These are phyloP conservation scores for Tagetes patula DNA, from an alignment of 129 eudicot genomes.

Conservation along the genomic window DNA sequence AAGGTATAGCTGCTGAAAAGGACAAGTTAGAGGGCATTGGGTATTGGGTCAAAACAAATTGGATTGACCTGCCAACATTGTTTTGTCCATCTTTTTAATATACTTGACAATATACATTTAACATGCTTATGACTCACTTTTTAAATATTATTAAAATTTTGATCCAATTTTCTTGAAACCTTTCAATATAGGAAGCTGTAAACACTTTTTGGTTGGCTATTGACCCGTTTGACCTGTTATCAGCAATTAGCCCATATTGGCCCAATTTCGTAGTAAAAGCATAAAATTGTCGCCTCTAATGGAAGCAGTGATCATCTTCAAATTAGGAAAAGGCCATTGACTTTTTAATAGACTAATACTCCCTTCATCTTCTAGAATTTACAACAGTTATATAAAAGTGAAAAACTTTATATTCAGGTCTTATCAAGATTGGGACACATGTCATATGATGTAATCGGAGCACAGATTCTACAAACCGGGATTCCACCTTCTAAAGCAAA, in stretches of 20 bases:
- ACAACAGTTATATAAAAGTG: background rate
- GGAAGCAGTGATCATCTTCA: background rate
- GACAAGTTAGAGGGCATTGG: background rate
- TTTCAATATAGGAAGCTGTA: background rate
- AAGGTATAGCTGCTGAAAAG: background rate
- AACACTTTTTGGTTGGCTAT: background rate
- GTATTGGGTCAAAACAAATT: constrained; percentile 11
- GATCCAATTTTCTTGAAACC: background rate
- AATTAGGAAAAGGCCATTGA: constrained; percentile 6
- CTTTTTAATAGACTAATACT: background rate
- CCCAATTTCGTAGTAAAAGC: background rate
- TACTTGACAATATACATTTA: background rate
- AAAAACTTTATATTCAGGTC: constrained; percentile 45
- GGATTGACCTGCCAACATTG: constrained; percentile 1
- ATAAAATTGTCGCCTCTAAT: background rate
- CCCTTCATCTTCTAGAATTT: background rate
- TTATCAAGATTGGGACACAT: constrained; percentile 92
- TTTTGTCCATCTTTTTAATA: background rate
- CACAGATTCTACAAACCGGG: constrained; percentile 94
- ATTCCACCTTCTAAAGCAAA: constrained; percentile 95
- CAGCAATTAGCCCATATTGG: background rate
- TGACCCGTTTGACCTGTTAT: constrained; percentile 13
- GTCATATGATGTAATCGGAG: constrained; percentile 94
- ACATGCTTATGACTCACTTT: background rate
- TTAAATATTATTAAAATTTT: background rate